A percentile compares a stretch with the other conserved stretches of the same genome.
Evolutionary conservation across 2,329 filamentous ascomycete species (phyloP).

Genomic region (Verticillium dahliae): DNA sequence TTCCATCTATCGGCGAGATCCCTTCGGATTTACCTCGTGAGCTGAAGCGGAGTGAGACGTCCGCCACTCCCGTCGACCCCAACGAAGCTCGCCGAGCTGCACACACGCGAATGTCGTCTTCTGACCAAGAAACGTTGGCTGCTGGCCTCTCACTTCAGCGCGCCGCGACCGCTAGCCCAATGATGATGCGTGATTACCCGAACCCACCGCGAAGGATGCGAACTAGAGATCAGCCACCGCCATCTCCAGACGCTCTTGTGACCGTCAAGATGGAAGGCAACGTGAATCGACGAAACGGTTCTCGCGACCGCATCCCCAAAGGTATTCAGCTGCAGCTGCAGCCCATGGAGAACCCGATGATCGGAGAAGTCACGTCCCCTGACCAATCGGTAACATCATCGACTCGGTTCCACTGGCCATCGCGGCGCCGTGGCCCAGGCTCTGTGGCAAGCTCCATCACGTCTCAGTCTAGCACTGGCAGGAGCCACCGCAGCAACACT

Average conservation of each 20-base stretch:
- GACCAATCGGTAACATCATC: conserved; percentile 49
- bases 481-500: conserved; percentile 43
- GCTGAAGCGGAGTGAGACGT: conserved; percentile 2
- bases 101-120: conserved; percentile 28
- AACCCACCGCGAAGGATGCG: conserved; percentile 14
- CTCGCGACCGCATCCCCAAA: conserved; percentile 71
- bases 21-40: conserved; percentile 26
- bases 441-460: conserved; percentile 53
- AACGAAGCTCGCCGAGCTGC: conserved; percentile 17
- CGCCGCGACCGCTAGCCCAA: conserved; percentile 61
- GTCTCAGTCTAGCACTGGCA: conserved; percentile 45
- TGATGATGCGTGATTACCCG: conserved; percentile 49
- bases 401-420: conserved; percentile 48
- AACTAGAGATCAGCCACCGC: conserved; percentile 46
- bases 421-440: conserved; percentile 44
- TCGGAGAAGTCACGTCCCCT: conserved; percentile 48
- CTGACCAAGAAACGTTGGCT: conserved; percentile 34
- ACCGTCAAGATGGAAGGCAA: conserved; percentile 56
- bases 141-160: conserved; percentile 47
- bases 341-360: conserved; percentile 39
- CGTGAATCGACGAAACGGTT: conserved; percentile 58
- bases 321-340: conserved; percentile 61
- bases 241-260: conserved; percentile 55
- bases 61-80: conserved; percentile 17
- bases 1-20: conserved; percentile 72